Base-by-base conservation (phyloP, 768 basidiomycete genomes). In the Termitomyces sp. region DNA sequence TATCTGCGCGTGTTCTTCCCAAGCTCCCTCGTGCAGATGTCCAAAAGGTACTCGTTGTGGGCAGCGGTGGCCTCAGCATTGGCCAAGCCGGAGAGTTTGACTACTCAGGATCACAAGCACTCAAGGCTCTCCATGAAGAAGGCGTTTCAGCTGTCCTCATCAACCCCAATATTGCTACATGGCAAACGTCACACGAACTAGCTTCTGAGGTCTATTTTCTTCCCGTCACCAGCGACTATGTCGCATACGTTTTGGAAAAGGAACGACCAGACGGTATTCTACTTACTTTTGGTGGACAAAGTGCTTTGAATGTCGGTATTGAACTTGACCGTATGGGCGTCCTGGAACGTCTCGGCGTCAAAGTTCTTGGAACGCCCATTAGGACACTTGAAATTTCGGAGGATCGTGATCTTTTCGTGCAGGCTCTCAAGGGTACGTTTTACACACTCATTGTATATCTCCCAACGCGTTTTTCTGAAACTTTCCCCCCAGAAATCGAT, bases 51-150 rank as follows among this genome's bases (percentile, higher is more conserved):
- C 83, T 98, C 64, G 93, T 98, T 60, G 94, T 99, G 24, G 97
- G 97, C 58, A 90, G 88, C 64, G 97, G 97, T 64, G 97, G 97
- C 54, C 85, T 99, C 47, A 89, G 87, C 66, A 99, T 99, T 57
- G 97, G 97, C 29, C 97, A 99, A 72, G 97, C 97, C 5, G 97
- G 97, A 72, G 97, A 99, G 75, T 99, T 99, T 72, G 97, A 99
- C 72, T 99, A 99, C 71, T 98, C 96, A 20, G 97, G 97, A 47
- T 98, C 96, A 6, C 97, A 99, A 73, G 97, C 97, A 10, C 85
- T 99, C 74, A 98, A 99, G 72, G 97, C 97, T 16, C 86, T 99
- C 53, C 85, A 88, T 64, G 97, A 99, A 72, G 93, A 95, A 71
- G 95, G 95, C 54, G 87, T 99, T 52, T 83, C 90, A 56, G 92